Evolutionary conservation across 106 monocot species (phyloP), one percentile per base, ranked within the genome.

Genomic region (Posidonia australis): DNA sequence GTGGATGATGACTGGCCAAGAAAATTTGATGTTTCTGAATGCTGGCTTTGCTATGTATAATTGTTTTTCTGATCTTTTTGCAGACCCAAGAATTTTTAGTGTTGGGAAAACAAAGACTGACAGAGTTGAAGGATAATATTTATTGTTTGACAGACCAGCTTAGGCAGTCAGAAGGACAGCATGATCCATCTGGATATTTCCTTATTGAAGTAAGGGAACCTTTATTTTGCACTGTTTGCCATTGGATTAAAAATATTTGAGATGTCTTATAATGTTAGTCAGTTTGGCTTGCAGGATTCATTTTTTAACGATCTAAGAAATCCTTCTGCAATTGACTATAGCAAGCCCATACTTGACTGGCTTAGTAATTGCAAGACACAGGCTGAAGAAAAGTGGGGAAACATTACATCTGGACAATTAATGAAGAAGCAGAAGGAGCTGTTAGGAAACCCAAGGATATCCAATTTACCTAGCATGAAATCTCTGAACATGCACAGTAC

Each of bases 1-100:
- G 36, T 36, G 36, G 7, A 36, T 36, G 36, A 36, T 36, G 7
- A 36, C 36, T 36, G 36, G 7, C 36, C 36, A 36, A 36, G 36
- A 7, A 7, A 36, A 36, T 4, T 36, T 36, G 36, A 36, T 36
- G 7, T 36, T 36, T 36, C 36, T 36, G 7, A n/a, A 30, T 30
- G 9, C 31, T 29, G 0, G 18, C 29, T 59, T 24, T 32, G 3
- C 3, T 30, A 9, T 6, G 30, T 24, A 29, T 32, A 16, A 36
- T 32, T 30, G 17, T 36, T 61, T 30, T 28, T 28, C 21, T 7
- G 32, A 44, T 61, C 31, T 32, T 65, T 45, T 51, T 77, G 63
- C 82, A 96, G 96, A 81, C 64, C 46, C 94, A 90, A 62, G 90
- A 96, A 60, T 87, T 96, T 75, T 75, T 96, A 44, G 90, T 96